phyloP scores from a whole-genome alignment of 1,284 basidiomycete genomes.

The Ganoderma multipileum region DNA sequence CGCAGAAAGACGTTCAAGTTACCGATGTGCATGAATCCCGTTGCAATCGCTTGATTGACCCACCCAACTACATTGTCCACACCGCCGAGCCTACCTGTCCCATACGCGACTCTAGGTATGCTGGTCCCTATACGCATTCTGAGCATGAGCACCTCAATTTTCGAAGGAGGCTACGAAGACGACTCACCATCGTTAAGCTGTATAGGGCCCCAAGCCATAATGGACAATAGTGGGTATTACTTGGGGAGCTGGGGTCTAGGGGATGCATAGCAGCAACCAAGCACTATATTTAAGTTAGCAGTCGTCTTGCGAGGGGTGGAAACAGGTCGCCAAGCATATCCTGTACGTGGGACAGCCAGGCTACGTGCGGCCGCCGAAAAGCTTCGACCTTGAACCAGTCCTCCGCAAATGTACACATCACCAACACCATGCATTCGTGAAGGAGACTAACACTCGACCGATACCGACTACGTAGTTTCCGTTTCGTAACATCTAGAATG shows the following conservation, averaged over 20 bases:
- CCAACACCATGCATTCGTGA: slow-evolving; percentile 8
- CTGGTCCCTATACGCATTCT: slow-evolving; percentile 41
- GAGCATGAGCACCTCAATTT: background rate
- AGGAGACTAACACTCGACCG: slow-evolving; percentile 4
- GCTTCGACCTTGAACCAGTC: no score
- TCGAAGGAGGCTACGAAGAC: background rate
- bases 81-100: slow-evolving; percentile 58
- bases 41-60: slow-evolving; percentile 40
- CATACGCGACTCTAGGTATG: slow-evolving; percentile 63
- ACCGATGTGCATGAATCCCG: slow-evolving; percentile 42
- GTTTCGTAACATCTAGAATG: slow-evolving; percentile 1
- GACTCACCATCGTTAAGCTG: slow-evolving; percentile 59
- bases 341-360: background rate
- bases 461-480: slow-evolving; percentile 1
- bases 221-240: background rate
- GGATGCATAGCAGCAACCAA: background rate
- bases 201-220: slow-evolving; percentile 57
- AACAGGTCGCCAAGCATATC: background rate
- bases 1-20: slow-evolving; percentile 2
- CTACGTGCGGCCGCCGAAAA: background rate
- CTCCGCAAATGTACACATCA: background rate
- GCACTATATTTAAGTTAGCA: background rate
- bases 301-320: background rate
- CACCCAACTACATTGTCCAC: slow-evolving; percentile 41
- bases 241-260: background rate